Evolutionary conservation across 208 protist species (phyloP).

Genomic region (Acanthamoeba comandoni): DNA sequence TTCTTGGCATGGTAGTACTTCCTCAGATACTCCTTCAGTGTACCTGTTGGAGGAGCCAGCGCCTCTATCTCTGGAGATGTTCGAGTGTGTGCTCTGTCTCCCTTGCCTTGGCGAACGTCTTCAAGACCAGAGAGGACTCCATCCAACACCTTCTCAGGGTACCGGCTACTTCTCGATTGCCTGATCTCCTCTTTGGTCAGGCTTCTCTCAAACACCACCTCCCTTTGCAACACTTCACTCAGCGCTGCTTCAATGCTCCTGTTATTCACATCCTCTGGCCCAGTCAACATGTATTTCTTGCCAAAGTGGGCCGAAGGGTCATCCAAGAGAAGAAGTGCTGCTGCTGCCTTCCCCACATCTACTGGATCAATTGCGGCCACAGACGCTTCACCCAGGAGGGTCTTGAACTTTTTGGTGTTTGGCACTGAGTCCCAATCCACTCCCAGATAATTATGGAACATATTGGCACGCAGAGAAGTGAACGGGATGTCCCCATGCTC

Average conservation of each 20-base stretch:
- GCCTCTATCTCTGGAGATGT: neutral
- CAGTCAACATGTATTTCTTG: slow-evolving; percentile 4
- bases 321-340: neutral
- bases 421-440: neutral
- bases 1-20: too few relatives aligned
- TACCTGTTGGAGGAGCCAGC: neutral
- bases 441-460: neutral
- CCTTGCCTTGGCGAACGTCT: neutral
- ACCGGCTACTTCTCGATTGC: neutral
- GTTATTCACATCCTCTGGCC: neutral
- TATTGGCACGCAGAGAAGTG: neutral
- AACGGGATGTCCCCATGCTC: neutral
- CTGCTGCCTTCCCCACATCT: neutral
- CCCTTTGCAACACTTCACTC: neutral
- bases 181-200: neutral
- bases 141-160: neutral
- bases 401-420: neutral
- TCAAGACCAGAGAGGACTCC: neutral
- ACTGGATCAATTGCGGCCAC: neutral
- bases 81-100: neutral
- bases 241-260: neutral
- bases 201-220: neutral
- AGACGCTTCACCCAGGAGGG: neutral
- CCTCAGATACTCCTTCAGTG: neutral
- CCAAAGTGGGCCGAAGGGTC: neutral